Evolutionary conservation across 257 asterid genomes (phyloP), one percentile per base, ranked within the genome.

Genomic region (Penstemon eatonii): DNA sequence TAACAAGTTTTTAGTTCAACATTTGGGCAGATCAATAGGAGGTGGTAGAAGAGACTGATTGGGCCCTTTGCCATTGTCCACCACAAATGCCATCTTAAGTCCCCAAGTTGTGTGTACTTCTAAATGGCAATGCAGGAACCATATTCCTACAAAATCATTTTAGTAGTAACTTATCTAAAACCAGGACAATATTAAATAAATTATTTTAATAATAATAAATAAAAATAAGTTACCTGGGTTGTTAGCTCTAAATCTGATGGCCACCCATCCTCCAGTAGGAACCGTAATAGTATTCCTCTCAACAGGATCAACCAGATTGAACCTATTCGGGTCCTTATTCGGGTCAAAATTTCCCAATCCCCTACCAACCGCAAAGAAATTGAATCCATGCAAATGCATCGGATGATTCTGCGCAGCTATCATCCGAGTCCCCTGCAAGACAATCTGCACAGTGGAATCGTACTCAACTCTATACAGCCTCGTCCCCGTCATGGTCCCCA

Each of bases 361-460:
- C 46, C 80, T 87, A 13, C 96, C 96, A 0, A 87, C 83, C 0
- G 85, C 79, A 46, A 60, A 85, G 82, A 89, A 79, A 61, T 83
- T 80, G 42, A 9, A 67, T 1, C 96, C 96, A 57, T 89, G 94
- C 36, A 84, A 82, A 75, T 89, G 96, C 36, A 85, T 79, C 41
- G 96, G 96, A 64, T 89, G 96, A 75, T 88, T 85, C 75, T 89
- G 92, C 4, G 86, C 83, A 4, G 85, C 89, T 9, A 89, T 81
- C 70, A 89, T 86, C 61, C 90, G 85, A 1, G 96, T 86, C 7
- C 67, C 92, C 71, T 89, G 95, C 80, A 87, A 0, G 61, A 89
- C 84, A 60, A 83, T 61, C 55, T 89, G 92, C 70, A 86, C 84
- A 10, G 79, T 67, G 19, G 86, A 62, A 67, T 87, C 85, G 61